phyloP scores from a whole-genome alignment of 2,329 filamentous ascomycete genomes.

The Talaromyces sp. region DNA sequence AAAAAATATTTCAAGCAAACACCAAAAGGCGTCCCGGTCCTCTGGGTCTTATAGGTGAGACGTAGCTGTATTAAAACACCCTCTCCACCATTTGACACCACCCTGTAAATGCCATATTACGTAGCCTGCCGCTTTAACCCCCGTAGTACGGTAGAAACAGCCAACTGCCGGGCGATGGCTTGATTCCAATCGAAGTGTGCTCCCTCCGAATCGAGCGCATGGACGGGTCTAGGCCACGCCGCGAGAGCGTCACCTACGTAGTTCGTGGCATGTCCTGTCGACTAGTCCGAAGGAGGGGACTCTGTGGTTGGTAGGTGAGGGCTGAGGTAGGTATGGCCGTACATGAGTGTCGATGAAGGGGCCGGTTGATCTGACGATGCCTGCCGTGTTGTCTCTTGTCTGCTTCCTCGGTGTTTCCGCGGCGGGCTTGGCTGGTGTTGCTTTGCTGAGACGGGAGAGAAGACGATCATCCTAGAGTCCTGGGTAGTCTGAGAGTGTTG shows the following conservation, averaged over 20 bases:
- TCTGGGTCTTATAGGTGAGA: background rate
- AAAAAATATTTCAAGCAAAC: background rate
- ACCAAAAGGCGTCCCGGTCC: background rate
- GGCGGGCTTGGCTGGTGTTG: background rate
- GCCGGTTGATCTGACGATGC: background rate
- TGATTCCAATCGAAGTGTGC: background rate
- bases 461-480: background rate
- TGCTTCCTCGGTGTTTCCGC: background rate
- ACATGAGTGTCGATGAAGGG: background rate
- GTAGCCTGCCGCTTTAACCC: background rate
- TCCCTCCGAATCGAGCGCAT: background rate
- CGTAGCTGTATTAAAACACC: background rate
- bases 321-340: background rate
- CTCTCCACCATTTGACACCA: background rate
- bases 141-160: background rate
- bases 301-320: background rate
- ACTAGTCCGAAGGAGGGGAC: background rate
- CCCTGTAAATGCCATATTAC: background rate
- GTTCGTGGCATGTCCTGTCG: background rate
- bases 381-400: background rate
- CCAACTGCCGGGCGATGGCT: background rate
- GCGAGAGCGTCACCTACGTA: background rate
- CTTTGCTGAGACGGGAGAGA: background rate
- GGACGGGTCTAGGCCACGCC: conserved; percentile 1
- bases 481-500: background rate